Conservation (phyloP, 2,329 filamentous ascomycete species). For the Cryphonectria parasitica region DNA sequence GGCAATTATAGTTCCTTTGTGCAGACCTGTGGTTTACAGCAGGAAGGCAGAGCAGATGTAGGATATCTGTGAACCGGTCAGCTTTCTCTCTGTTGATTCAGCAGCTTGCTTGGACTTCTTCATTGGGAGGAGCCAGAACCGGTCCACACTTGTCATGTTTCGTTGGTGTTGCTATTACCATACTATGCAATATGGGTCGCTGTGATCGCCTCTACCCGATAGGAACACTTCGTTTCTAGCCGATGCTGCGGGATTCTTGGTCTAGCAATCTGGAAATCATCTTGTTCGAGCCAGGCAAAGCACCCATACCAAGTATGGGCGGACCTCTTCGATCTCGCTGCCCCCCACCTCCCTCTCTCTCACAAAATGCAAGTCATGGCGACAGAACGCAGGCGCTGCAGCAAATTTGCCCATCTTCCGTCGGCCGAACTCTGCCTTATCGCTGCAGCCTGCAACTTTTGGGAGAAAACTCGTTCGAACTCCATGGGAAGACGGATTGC, state of each 20-base stretch:
- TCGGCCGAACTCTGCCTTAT: slow-evolving; percentile 2
- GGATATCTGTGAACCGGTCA: background rate
- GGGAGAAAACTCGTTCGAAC: background rate
- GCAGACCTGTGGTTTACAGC: background rate
- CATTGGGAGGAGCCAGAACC: background rate
- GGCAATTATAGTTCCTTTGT: background rate
- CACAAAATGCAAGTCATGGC: background rate
- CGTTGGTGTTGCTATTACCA: background rate
- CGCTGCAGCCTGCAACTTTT: background rate
- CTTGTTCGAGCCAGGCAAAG: background rate
- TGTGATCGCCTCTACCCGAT: background rate
- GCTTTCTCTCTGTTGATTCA: background rate
- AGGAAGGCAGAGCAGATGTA: background rate
- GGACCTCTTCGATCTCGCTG: background rate
- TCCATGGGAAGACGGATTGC: background rate
- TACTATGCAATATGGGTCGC: background rate
- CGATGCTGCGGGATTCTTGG: background rate
- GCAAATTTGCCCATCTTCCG: slow-evolving; percentile 8
- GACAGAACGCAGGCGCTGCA: background rate
- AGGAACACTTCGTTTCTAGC: background rate
- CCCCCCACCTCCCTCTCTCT: no score
- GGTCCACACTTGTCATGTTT: background rate
- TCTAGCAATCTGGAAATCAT: background rate
- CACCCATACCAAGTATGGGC: background rate
- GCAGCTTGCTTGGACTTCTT: background rate